Evolutionary conservation across 345 rosid species (phyloP).

Genomic region (Salix suchowensis): DNA sequence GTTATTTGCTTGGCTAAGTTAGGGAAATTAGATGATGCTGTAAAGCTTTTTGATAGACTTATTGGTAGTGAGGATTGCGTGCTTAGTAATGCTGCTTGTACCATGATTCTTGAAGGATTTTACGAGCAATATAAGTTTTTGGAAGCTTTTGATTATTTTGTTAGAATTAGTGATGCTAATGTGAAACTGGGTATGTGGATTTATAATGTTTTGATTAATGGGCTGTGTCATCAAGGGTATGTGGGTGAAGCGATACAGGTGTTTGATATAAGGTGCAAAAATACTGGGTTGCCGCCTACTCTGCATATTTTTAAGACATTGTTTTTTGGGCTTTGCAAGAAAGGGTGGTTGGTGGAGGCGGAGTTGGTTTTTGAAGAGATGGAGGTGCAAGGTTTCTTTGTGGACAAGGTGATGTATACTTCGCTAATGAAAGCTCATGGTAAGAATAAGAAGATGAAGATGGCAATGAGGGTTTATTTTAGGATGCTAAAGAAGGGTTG

Average conservation of each 20-base stretch:
- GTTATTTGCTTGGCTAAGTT: conserved; percentile 49
- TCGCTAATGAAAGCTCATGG: no score
- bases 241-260: conserved; percentile 48
- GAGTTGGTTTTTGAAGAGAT: conserved; percentile 49
- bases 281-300: conserved; percentile 34
- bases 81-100: conserved; percentile 34
- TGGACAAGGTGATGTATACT: conserved; percentile 25
- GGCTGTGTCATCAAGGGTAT: conserved; percentile 42
- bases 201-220: conserved; percentile 45
- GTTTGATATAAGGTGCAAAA: conserved; percentile 41
- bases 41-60: conserved; percentile 40
- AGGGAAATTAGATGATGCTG: conserved; percentile 52
- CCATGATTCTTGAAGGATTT: conserved; percentile 38
- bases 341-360: conserved; percentile 44
- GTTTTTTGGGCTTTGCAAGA: conserved; percentile 59
- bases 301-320: conserved; percentile 44
- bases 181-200: conserved; percentile 35
- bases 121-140: conserved; percentile 34
- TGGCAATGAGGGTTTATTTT: no score
- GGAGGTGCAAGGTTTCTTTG: conserved; percentile 48
- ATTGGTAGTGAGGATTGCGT: conserved; percentile 19
- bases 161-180: conserved; percentile 24
- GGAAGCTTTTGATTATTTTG: conserved; percentile 47
- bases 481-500: no score
- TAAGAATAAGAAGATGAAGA: no score